Base-by-base conservation (phyloP, 2,329 filamentous ascomycete genomes). In the Huntiella bhutanensis region DNA sequence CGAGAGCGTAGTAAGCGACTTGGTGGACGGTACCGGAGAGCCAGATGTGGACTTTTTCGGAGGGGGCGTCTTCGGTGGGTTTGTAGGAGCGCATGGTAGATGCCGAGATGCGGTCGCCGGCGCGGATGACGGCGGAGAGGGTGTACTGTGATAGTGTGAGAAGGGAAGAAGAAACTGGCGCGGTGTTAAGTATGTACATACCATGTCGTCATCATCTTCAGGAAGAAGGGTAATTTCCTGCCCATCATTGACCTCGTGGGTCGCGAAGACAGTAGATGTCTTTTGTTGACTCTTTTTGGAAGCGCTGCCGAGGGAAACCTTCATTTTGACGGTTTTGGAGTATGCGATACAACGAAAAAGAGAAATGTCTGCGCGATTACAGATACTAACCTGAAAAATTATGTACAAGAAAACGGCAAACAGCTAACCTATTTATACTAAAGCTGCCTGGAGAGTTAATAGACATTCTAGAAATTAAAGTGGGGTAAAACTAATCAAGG, bases 51-150 rank as follows among this genome's bases (percentile, higher is more conserved):
- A 74, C 66, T 45, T 70, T 65, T 52, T 71, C 64, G 15, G 69
- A 65, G 12, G 56, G 53, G 3, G 64, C 65, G 43, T 67, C 66
- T 41, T 69, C 69, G 11, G 64, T 65, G 47, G 69, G 70, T 3
- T 62, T 62, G 47, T 75, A 69, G 53, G 75, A 75, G 52, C 73
- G 70, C 45, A 71, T 59, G 33, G 73, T 68, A 49, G 72, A 69
- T 12, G 69, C 72, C 51, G 66, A 64, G 53, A 77, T 61, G 41
- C 69, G 55, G 53, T 77, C 72, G 51, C 66, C 64, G 48, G 65
- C 58, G 7, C 65, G 60, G 54, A 77, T 73, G 50, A 77, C 64
- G 59, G 76, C 76, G 58, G 76, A 73, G 53, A 70, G 70, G 43
- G 32, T 13, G 22, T 16, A 11, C 19, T n/a, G 10, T 17, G 8